phyloP scores from a whole-genome alignment of 768 basidiomycete species.

The Sistotremastrum suecicum region DNA sequence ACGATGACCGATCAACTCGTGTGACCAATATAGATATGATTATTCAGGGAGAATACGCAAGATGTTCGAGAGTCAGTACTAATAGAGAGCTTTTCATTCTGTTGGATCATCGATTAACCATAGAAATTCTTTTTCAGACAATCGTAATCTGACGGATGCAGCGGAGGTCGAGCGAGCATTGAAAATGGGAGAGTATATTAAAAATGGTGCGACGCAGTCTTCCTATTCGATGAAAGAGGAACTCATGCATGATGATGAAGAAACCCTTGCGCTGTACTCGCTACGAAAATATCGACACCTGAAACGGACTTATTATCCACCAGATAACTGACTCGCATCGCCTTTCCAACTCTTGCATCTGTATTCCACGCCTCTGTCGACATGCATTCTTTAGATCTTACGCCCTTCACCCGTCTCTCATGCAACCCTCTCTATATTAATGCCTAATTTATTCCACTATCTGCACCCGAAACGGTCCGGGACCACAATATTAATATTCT shows the following conservation, averaged over 20 bases:
- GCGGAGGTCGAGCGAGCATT: slow-evolving; percentile 67
- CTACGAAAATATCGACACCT: slow-evolving; percentile 74
- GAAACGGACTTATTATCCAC: slow-evolving; percentile 44
- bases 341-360: too few species aligned
- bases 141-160: slow-evolving; percentile 46
- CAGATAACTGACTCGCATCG: too few species aligned
- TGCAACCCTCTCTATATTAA: too few species aligned
- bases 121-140: slow-evolving; percentile 31
- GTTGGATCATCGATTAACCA: not conserved
- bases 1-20: not conserved
- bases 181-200: slow-evolving; percentile 69
- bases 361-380: too few species aligned
- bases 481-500: too few species aligned
- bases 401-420: too few species aligned
- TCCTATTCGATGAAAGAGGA: not conserved
- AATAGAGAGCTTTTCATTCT: not conserved
- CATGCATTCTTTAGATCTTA: too few species aligned
- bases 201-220: slow-evolving; percentile 39
- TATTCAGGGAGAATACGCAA: slow-evolving; percentile 59
- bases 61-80: slow-evolving; percentile 55
- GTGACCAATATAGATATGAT: slow-evolving; percentile 41
- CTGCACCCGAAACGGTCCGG: too few species aligned
- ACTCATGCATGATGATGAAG: slow-evolving; percentile 20
- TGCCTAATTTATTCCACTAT: too few species aligned
- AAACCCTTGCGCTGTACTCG: slow-evolving; percentile 72